These are phyloP conservation scores for Sequoia sempervirens DNA, from an alignment of 75 land plant species.

Conservation along the genomic window DNA sequence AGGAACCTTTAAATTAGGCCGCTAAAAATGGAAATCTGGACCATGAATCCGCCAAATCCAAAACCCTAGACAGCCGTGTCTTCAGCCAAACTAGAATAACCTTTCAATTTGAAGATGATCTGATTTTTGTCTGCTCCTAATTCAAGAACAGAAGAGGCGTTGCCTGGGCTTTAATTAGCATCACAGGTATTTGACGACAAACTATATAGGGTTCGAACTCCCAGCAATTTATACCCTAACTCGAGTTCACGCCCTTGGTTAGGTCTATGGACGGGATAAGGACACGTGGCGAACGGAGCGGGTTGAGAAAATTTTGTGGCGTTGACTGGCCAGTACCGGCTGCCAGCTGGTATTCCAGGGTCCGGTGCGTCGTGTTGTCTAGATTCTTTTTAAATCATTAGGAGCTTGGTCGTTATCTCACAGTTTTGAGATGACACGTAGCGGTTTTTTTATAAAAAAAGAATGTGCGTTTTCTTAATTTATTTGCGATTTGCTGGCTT, in stretches of 20 bases:
- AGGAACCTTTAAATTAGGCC: not conserved
- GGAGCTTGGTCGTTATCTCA: not conserved
- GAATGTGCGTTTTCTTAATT: not conserved
- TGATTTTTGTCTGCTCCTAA: not conserved
- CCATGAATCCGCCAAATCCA: not conserved
- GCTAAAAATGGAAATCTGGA: not conserved
- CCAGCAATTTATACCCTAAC: not conserved
- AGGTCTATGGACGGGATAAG: not conserved
- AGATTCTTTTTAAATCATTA: not conserved
- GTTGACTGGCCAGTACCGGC: not conserved
- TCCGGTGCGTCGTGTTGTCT: not conserved
- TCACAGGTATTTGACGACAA: not conserved
- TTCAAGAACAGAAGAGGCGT: not conserved
- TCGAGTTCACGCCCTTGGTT: not conserved
- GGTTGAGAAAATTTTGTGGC: not conserved
- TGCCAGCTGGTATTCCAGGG: not conserved
- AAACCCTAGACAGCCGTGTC: not conserved
- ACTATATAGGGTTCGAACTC: not conserved
- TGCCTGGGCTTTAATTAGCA: not conserved
- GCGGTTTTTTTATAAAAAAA: not conserved
- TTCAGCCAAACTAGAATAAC: not conserved
- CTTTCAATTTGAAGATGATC: not conserved
- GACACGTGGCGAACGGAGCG: not conserved
- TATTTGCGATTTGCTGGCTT: too few species aligned
- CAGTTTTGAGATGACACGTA: not conserved